phyloP scores from a whole-genome alignment of 768 basidiomycete genomes.

The Myochromella boudieri region DNA sequence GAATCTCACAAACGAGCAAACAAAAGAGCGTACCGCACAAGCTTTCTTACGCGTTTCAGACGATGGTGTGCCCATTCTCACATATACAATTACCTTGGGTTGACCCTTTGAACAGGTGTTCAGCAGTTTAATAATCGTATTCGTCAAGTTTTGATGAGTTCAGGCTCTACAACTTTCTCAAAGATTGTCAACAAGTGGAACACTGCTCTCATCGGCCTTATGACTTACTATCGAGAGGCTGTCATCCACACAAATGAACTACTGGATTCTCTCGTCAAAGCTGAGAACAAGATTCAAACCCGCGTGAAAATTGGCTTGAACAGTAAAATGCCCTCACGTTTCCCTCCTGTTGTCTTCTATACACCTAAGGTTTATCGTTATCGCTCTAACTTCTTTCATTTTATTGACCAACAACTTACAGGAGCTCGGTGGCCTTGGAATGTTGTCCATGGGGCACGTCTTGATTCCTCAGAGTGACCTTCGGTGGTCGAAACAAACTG shows the following conservation, averaged over 20 bases:
- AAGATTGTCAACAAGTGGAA: conserved; percentile 99
- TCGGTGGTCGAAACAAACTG: conserved; percentile 98
- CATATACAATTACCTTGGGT: conserved; percentile 1
- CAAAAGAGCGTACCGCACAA: conserved; percentile 96
- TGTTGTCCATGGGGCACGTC: conserved; percentile 99
- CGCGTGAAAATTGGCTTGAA: conserved; percentile 99
- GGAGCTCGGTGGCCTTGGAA: conserved; percentile 97
- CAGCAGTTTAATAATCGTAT: conserved; percentile 98
- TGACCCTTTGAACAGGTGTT: conserved; percentile 52
- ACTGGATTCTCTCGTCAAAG: conserved; percentile 94
- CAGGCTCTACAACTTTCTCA: conserved; percentile 96
- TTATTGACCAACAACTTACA: conserved; percentile 20
- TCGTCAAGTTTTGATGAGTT: conserved; percentile 96
- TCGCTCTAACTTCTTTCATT: not conserved
- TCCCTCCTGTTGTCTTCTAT: conserved; percentile 96
- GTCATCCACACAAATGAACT: conserved; percentile 97
- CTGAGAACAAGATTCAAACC: conserved; percentile 99
- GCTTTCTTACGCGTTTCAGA: conserved; percentile 98
- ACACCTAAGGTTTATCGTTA: conserved; percentile 71
- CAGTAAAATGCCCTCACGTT: conserved; percentile 99
- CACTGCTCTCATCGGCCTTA: conserved; percentile 90
- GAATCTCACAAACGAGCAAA: conserved; percentile 96
- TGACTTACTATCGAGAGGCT: conserved; percentile 98
- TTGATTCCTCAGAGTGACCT: conserved; percentile 97
- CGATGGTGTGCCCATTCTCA: conserved; percentile 52